Evolutionary conservation across 352 stramenopile genomes (phyloP), one percentile per base, ranked within the genome.

Genomic region (Halophytophthora batemanensis): DNA sequence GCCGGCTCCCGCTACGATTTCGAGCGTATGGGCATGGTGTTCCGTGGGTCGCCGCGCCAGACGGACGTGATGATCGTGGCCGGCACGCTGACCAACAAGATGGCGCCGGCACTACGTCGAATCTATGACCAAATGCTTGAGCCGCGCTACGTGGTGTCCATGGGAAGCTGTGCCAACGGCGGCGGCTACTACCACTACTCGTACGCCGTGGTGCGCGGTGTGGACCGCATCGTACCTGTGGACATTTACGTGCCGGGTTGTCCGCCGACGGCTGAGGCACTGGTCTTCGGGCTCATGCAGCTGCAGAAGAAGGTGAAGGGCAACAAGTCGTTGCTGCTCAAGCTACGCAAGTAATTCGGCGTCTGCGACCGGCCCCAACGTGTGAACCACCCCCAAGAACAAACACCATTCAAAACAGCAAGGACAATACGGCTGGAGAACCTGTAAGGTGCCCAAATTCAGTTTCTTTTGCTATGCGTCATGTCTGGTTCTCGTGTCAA

Each of bases 201-300:
- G 45, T 99, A 99, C 73, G 71, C 87, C 2, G 95, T 99, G 18
- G 96, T 99, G 29, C 86, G 96, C 54, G 97, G 97, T 21, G 98
- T 96, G 54, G 96, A 99, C 75, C 87, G 97, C 53, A 90, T 99
- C 39, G 76, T 99, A 34, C 97, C 97, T 14, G 96, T 99, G 14
- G 97, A 99, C 73, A 98, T 99, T 64, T 99, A 99, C 69, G 96
- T 99, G n/a, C 97, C 97, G 1, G 97, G 97, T 10, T 99, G 97
- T 64, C 97, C 97, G 45, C 97, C 97, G 2, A 99, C 97, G 13
- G 95, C 97, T 1, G 97, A 99, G 68, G 97, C 95, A 17, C 73
- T 99, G 40, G 73, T 99, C 33, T 99, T 98, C 69, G 97, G 96
- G 7, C 61, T 99, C 45, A 81, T 99, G 54, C 96, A 99, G 77